Percentiles rank a stretch among this genome's conserved stretches.
phyloP scores from a whole-genome alignment of 2,329 filamentous ascomycete genomes.

The Pseudocercospora pini-densiflorae region DNA sequence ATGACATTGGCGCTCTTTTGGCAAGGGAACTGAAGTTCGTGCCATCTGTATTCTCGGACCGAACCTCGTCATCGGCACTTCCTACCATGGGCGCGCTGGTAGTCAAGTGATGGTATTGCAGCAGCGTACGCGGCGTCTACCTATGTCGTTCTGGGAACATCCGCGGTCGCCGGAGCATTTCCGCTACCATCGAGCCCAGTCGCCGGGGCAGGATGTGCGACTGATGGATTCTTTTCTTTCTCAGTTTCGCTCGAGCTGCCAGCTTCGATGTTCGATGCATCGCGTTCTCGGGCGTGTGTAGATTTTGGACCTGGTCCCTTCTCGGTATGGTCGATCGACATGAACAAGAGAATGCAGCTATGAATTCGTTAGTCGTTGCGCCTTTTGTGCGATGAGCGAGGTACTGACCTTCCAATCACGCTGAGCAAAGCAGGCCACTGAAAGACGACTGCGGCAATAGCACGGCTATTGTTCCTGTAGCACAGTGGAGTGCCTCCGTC shows the following conservation, averaged over 20 bases:
- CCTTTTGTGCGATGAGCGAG: not conserved
- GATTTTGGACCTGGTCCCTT: constrained; percentile 44
- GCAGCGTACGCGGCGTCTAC: constrained; percentile 8
- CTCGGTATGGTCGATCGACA: constrained; percentile 45
- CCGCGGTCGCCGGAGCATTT: constrained; percentile 6
- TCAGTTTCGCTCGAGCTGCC: constrained; percentile 2
- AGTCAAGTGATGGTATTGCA: not conserved
- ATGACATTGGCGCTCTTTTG: not conserved
- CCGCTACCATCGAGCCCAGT: not conserved
- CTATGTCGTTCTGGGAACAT: constrained; percentile 1
- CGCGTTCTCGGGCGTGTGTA: constrained; percentile 37
- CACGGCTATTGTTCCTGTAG: constrained; percentile 57
- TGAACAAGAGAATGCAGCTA: constrained; percentile 47
- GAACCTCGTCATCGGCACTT: not conserved
- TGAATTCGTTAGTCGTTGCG: not conserved
- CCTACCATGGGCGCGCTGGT: not conserved
- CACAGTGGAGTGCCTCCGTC: constrained; percentile 45
- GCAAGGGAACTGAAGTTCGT: constrained; percentile 10
- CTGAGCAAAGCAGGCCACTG: constrained; percentile 58
- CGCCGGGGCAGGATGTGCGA: not conserved
- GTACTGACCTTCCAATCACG: constrained; percentile 51
- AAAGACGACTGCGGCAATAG: constrained; percentile 57
- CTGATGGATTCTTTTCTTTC: not conserved
- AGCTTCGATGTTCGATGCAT: not conserved
- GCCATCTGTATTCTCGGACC: not conserved